Base-by-base conservation (phyloP, 371 early-diverging fungal species). In the Umbelopsis sp. region DNA sequence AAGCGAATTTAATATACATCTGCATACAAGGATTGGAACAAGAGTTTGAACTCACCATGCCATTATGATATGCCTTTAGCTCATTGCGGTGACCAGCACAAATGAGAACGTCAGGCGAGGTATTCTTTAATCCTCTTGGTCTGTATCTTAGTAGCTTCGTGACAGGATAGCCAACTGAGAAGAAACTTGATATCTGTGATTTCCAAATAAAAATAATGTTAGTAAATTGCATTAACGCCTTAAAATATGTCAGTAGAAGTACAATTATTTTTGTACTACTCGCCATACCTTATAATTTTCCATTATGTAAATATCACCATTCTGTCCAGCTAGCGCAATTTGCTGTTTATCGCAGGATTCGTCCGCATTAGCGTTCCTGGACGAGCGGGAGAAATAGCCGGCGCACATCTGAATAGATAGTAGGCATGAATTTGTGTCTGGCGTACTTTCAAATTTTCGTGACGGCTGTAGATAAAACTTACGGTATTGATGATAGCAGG, bases 271-370 rank as follows among this genome's bases (percentile, higher is more conserved):
- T 0, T 18, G 29, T 11, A 53, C 14, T 9, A 12, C 14, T 62
- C 16, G 24, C 52, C 38, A 62, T 75, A 84, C 85, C 71, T 82
- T 78, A 63, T 71, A 79, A 37, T 81, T 67, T 8, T 77, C 52
- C 79, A 85, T 69, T 1, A 82, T 75, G 63, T 85, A 85, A 0
- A 82, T 74, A 65, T 50, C 66, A 16, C 85, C 85, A 69, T 85
- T 79, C 22, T 82, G 68, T 0, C 82, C 82, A 7, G 77, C 85
- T 50, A 85, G 29, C 22, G 78, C 63, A 1, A 82, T 79, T 66
- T 57, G 57, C 0, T 57, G 57, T 4, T 35, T 14, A 7, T 7
- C 48, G 52, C 29, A 35, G 22, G 18, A 16, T 14, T 57, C 35
- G n/a, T 57, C 35, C 11, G 29, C 57, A 35, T 37, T 18, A 14